phyloP scores from a whole-genome alignment of 164 flowering plant species.

The Annona cherimola region DNA sequence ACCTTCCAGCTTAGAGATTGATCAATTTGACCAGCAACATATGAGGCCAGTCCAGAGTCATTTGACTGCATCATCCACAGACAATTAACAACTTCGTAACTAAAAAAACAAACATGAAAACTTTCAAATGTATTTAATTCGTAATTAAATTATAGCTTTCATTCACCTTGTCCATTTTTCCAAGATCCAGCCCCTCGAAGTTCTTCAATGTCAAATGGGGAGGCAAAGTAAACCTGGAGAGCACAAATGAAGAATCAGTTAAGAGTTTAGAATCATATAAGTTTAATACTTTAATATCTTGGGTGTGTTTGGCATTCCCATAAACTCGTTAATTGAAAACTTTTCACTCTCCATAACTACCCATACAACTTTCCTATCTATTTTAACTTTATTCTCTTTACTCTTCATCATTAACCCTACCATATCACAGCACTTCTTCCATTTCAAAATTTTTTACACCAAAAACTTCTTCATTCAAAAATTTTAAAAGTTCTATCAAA shows the following conservation, averaged over 20 bases:
- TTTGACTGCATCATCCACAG: slow-evolving; percentile 32
- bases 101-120: background rate
- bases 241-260: background rate
- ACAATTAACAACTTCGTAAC: background rate
- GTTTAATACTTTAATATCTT: no score
- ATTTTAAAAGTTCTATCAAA: no score
- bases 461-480: no score
- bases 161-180: slow-evolving; percentile 56
- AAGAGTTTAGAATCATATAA: no score
- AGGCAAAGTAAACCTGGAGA: slow-evolving; percentile 60
- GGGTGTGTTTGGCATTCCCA: no score
- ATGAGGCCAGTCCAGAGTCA: slow-evolving; percentile 83
- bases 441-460: no score
- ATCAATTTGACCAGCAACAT: slow-evolving; percentile 76
- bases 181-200: slow-evolving; percentile 77
- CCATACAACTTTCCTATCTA: no score
- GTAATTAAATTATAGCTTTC: background rate
- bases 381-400: no score
- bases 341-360: no score
- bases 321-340: no score
- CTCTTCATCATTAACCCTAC: no score
- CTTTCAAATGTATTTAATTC: background rate
- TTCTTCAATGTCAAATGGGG: slow-evolving; percentile 67
- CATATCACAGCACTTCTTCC: no score
- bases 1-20: slow-evolving; percentile 85